These are phyloP conservation scores for Kluyveromyces nonfermentans DNA, from an alignment of 805 yeast species.

Conservation along the genomic window DNA sequence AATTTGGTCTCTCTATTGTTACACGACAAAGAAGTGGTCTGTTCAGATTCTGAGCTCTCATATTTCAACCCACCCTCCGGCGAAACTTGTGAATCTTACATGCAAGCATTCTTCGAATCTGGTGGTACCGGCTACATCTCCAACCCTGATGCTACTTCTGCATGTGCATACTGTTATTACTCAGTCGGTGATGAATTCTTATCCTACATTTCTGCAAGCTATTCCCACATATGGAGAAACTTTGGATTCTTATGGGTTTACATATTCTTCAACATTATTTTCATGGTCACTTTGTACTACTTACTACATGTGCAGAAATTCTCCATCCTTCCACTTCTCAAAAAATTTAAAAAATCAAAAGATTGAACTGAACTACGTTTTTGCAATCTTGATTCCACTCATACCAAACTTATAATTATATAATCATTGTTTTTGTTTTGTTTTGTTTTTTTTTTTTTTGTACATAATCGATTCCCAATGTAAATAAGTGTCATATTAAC, in stretches of 20 bases:
- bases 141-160: conserved; percentile 39
- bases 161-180: conserved; percentile 43
- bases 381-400: neutral
- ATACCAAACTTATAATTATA: neutral
- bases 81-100: conserved; percentile 52
- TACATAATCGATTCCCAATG: too few relatives aligned
- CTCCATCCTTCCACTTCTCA: neutral
- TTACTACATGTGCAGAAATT: conserved; percentile 18
- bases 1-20: conserved; percentile 40
- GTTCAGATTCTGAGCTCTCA: conserved; percentile 41
- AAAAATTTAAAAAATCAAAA: neutral
- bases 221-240: conserved; percentile 51
- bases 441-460: too few relatives aligned
- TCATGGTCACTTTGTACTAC: conserved; percentile 31
- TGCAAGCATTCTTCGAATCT: conserved; percentile 33
- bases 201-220: conserved; percentile 34
- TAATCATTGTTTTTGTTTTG: too few relatives aligned
- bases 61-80: conserved; percentile 48
- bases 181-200: conserved; percentile 42
- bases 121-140: conserved; percentile 45
- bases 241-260: conserved; percentile 53
- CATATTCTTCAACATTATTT: conserved; percentile 41
- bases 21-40: conserved; percentile 43
- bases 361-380: neutral
- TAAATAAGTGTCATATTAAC: too few relatives aligned